These are phyloP conservation scores for Bacidia gigantensis DNA, from an alignment of 495 filamentous ascomycete genomes.

Conservation along the genomic window DNA sequence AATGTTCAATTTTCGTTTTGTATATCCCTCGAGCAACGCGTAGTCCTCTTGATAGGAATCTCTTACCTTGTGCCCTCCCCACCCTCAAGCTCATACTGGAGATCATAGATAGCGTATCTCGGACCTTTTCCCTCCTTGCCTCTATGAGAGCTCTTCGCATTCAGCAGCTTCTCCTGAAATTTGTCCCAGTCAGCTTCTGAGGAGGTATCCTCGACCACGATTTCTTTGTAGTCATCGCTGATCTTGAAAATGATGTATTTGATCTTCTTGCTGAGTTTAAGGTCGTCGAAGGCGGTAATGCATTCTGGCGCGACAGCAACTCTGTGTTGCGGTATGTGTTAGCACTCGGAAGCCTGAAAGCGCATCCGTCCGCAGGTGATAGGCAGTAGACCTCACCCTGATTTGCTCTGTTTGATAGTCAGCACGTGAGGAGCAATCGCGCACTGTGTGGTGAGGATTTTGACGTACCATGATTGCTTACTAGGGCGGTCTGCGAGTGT, in stretches of 20 bases:
- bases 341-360: not conserved
- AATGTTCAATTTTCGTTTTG: not conserved
- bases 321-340: conserved; percentile 32
- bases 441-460: not conserved
- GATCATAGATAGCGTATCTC: conserved; percentile 87
- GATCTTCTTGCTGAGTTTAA: conserved; percentile 75
- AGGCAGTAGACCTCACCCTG: conserved; percentile 38
- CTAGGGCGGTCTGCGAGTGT: not conserved
- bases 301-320: conserved; percentile 69
- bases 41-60: not conserved
- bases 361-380: conserved; percentile 2
- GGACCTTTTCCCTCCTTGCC: conserved; percentile 56
- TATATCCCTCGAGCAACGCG: conserved; percentile 10
- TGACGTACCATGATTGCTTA: conserved; percentile 7
- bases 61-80: conserved; percentile 55
- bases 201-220: conserved; percentile 67
- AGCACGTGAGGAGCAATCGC: not conserved
- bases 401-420: conserved; percentile 42
- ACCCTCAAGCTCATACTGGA: conserved; percentile 64
- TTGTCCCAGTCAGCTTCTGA: conserved; percentile 51
- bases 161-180: conserved; percentile 68
- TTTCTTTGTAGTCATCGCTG: conserved; percentile 78
- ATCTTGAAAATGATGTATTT: conserved; percentile 98
- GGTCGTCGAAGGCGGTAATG: conserved; percentile 71
- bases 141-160: conserved; percentile 43